Evolutionary conservation across 75 land plant genomes (phyloP).

Genomic region (Chamaecyparis obtusa): DNA sequence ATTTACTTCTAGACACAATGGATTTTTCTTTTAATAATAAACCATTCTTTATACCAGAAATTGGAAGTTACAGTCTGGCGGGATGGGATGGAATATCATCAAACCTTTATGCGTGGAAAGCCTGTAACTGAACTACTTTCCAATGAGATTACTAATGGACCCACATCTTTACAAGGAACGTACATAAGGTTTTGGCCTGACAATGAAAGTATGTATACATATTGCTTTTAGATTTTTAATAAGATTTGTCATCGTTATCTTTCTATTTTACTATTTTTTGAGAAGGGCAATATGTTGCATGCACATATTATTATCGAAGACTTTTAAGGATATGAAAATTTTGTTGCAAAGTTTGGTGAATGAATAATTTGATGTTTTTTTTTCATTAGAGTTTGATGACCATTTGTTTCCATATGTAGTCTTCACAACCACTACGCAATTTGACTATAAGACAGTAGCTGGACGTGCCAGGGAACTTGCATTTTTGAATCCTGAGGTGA

Average conservation of each 20-base stretch:
- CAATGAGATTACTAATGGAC: slow-evolving; percentile 36
- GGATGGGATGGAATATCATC: slow-evolving; percentile 79
- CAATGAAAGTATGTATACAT: slow-evolving; percentile 52
- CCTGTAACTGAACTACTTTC: slow-evolving; percentile 51
- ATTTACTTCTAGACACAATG: neutral
- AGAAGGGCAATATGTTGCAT: neutral
- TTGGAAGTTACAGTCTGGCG: slow-evolving; percentile 97
- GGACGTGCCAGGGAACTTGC: slow-evolving; percentile 92
- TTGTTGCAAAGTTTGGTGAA: neutral
- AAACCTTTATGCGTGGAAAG: slow-evolving; percentile 75
- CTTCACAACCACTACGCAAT: slow-evolving; percentile 73
- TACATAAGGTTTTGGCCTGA: slow-evolving; percentile 93
- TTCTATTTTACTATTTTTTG: neutral
- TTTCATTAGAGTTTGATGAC: neutral
- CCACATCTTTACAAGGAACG: slow-evolving; percentile 62
- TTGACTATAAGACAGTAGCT: slow-evolving; percentile 85
- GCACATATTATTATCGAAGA: neutral
- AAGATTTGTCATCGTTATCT: neutral
- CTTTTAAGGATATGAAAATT: neutral
- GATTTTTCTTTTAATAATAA: neutral
- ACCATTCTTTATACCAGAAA: slow-evolving; percentile 33
- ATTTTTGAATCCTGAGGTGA: slow-evolving; percentile 89
- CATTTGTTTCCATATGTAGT: slow-evolving; percentile 44
- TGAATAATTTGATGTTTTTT: neutral
- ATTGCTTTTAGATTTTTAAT: neutral